Base-by-base conservation (phyloP, 345 rosid species). In the Garcia nutans region DNA sequence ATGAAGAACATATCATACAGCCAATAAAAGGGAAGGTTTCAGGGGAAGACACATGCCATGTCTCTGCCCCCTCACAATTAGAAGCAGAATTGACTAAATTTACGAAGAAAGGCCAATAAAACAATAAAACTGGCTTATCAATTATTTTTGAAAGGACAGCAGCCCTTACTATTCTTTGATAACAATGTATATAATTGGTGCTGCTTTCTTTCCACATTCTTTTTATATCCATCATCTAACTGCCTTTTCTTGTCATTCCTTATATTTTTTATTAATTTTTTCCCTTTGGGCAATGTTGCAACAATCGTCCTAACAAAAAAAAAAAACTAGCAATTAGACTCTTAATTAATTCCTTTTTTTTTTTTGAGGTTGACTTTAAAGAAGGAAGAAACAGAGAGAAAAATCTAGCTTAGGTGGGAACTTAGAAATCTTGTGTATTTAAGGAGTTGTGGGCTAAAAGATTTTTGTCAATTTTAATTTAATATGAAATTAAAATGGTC, bases 1-100 rank as follows among this genome's bases (percentile, higher is more conserved):
- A 69, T 9, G 50, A 76, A 66, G 74, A 75, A 68, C 70, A 58
- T 70, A 17, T 72, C 80, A 71, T 56, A 78, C 61, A 63, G 72
- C 70, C 73, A 73, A 50, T 52, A 65, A 63, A 59, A 10, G 49
- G 57, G 57, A 6, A 45, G 6, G 50, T 58, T 76, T 56, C 0
- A 19, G 28, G 41, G 74, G 66, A 45, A 57, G 49, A 71, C 86
- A 81, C 83, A 79, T 81, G 85, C 55, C 12, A 12, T 78, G 85
- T 78, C 85, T 77, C 74, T 22, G 26, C 28, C 41, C 62, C 19
- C 16, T n/a, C n/a, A n/a, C n/a, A n/a, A 64, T 78, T 50, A 42
- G 70, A 11, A 77, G 22, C 59, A 22, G 68, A 71, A 67, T 57
- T 78, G 73, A 59, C 74, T 3, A 60, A 10, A 55, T 67, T 58